Conservation (phyloP, 371 early-diverging fungal species). For the Zychaea mexicana region DNA sequence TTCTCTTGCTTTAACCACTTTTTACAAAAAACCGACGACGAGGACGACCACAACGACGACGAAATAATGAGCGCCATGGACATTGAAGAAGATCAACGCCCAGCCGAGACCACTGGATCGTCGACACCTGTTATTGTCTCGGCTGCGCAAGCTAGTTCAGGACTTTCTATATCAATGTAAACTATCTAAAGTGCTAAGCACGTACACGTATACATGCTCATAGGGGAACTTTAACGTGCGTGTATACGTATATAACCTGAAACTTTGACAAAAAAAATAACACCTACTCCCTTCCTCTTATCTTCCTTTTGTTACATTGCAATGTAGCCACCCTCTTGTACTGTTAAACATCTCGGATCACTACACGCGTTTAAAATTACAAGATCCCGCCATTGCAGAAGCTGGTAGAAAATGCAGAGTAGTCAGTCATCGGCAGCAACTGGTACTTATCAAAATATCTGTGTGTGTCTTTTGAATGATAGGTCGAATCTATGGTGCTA, state of each 20-base stretch:
- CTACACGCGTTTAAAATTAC: constrained; percentile 72
- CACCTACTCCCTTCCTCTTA: too few relatives aligned
- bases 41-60: too few relatives aligned
- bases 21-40: neutral
- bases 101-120: constrained; percentile 1
- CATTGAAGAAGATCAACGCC: constrained; percentile 33
- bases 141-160: constrained; percentile 36
- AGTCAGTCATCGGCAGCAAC: neutral
- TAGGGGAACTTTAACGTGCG: too few relatives aligned
- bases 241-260: too few relatives aligned
- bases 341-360: constrained; percentile 89
- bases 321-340: constrained; percentile 80
- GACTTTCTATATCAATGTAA: constrained; percentile 51
- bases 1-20: neutral
- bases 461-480: neutral
- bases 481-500: constrained; percentile 72
- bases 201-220: too few relatives aligned
- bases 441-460: neutral
- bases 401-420: too few relatives aligned
- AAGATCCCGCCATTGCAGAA: constrained; percentile 45
- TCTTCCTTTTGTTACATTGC: neutral
- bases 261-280: too few relatives aligned
- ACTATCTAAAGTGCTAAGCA: neutral
- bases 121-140: constrained; percentile 25
- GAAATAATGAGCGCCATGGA: constrained; percentile 44